Evolutionary conservation across 192 early-diverging fungal species (phyloP), one percentile per base, ranked within the genome.

Genomic region (Coemansia sp.): DNA sequence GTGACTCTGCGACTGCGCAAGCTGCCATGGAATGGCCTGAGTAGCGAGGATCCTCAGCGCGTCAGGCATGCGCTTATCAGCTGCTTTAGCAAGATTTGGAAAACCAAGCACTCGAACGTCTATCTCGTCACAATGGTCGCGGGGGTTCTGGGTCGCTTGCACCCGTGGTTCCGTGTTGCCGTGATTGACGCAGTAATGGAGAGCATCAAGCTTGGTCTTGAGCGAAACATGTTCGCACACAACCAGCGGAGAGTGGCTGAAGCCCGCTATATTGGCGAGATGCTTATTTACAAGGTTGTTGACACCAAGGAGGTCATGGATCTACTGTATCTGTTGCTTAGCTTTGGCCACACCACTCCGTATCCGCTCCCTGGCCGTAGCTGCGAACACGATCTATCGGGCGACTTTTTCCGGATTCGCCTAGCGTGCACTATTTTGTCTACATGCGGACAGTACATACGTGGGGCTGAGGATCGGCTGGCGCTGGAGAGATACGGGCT

Each of bases 351-450:
- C 72, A 90, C 90, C 88, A 84, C 68, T 58, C 45, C 67, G 12
- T 62, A 78, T 84, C 62, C 88, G 75, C n/a, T 78, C 44, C 69
- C 86, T 36, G 65, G 85, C 62, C 60, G 86, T 65, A 75, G 78
- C 44, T 89, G 86, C 60, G 86, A 86, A 15, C 72, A 92, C 5
- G 98, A 99, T 70, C 84, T 89, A 5, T 87, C 91, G 13, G 74
- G 88, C 58, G 97, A 98, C 75, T 97, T 91, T 74, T 99, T 99
- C 87, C 89, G 98, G 27, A 86, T 95, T 17, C 89, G 96, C 11
- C 83, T 99, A 6, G 86, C 86, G 51, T 94, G 93, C 84, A 90
- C 91, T 2, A 67, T 99, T 27, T 83, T 99, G 4, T 92, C 94
- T 62, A 90, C 93, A 0, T 96, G 95, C 62, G 94, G 98, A 5